Base-by-base conservation (phyloP, 225 moss, liverwort and hornwort genomes). In the Straminergon stramineum region DNA sequence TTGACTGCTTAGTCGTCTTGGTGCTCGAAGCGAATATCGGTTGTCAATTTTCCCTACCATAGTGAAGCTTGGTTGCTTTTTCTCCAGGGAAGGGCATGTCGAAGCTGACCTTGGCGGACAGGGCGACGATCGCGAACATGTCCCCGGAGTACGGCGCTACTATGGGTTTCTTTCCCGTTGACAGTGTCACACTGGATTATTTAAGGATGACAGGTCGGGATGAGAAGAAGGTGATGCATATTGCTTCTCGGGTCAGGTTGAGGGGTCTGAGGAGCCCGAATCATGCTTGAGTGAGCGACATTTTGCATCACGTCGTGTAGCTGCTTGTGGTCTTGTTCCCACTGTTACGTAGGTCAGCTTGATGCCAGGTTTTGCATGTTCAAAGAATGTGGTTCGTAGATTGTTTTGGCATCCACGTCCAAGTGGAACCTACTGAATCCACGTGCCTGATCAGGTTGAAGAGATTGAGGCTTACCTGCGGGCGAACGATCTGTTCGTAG, bases 91-190 rank as follows among this genome's bases (percentile, higher is more conserved):
- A 90, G 90, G 98, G 98, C 53, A 97, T 97, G 98, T 95, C 91
- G 18, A 85, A 94, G 90, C 94, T 99, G 87, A 93, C 97, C 77
- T 90, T 99, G 69, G 98, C 98, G 63, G 98, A 99, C 90, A 93
- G 98, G 85, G 98, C 98, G 84, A 99, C 98, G 27, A 99, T 99
- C 87, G 98, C 95, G 82, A 99, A 99, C 71, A 99, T 99, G 98
- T 96, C 98, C 75, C 98, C 98, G 56, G 98, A 99, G 91, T 99
- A 99, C 79, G 98, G 98, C 90, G 98, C 98, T 32, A 99, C 98
- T 17, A 99, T 99, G 98, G 98, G 98, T 70, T 99, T 99, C 87
- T 99, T 99, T 88, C 98, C 98, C 75, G 98, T 99, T 35, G 98
- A 99, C 87, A 88, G 77, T 67, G 96, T 99, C 28, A 95, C 98